phyloP scores from a whole-genome alignment of 106 monocot genomes.

The Dactylorhiza incarnata region DNA sequence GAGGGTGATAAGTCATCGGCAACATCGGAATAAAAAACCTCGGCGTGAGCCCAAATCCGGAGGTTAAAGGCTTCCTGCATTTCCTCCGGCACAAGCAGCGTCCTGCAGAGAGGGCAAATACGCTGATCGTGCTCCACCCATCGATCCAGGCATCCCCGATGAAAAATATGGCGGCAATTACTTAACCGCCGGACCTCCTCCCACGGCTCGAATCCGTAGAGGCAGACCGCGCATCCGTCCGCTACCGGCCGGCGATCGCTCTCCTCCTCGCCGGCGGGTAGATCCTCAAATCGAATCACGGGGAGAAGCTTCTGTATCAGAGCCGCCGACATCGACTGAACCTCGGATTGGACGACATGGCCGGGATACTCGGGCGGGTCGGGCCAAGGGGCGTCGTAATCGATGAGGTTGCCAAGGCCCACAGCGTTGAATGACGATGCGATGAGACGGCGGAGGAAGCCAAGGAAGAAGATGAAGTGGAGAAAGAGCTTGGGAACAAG shows the following conservation, averaged over 20 bases:
- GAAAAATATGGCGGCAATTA: slow-evolving; percentile 66
- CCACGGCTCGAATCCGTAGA: slow-evolving; percentile 36
- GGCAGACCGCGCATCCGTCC: slow-evolving; percentile 62
- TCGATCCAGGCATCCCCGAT: slow-evolving; percentile 51
- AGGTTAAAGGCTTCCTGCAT: not conserved
- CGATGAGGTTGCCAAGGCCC: slow-evolving; percentile 41
- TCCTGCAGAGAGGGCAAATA: slow-evolving; percentile 73
- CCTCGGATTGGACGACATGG: not conserved
- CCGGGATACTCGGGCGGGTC: not conserved
- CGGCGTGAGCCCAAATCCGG: slow-evolving; percentile 5
- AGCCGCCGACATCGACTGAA: slow-evolving; percentile 16
- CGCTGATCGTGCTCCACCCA: slow-evolving; percentile 48
- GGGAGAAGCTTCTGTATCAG: slow-evolving; percentile 28
- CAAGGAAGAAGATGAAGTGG: slow-evolving; percentile 39
- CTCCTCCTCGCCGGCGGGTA: not conserved
- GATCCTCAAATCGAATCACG: slow-evolving; percentile 7
- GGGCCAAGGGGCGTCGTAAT: slow-evolving; percentile 21
- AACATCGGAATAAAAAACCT: not conserved
- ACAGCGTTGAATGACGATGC: slow-evolving; percentile 21
- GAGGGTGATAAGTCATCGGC: not conserved
- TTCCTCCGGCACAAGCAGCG: slow-evolving; percentile 24
- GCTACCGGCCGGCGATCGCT: not conserved
- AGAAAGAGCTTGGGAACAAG: slow-evolving; percentile 40
- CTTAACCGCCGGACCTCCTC: slow-evolving; percentile 43
- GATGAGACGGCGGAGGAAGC: slow-evolving; percentile 36